These are phyloP conservation scores for Emiliania huxleyi DNA, from an alignment of 78 protist genomes.

Conservation along the genomic window DNA sequence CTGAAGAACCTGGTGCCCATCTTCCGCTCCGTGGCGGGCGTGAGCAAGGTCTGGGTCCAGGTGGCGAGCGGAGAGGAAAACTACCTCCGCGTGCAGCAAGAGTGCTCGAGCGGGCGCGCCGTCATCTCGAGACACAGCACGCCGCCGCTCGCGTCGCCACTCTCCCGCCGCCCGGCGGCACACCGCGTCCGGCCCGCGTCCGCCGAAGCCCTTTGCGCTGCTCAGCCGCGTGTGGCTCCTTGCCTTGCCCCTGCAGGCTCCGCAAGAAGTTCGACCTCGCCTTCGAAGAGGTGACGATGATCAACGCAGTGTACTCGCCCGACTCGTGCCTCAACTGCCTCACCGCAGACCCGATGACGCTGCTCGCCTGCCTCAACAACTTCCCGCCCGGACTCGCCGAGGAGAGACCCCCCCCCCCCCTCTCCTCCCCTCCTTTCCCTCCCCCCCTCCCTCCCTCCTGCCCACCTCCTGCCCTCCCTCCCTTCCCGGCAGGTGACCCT, in stretches of 20 bases:
- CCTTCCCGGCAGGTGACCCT: no score
- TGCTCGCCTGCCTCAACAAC: neutral
- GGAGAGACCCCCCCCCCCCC: neutral
- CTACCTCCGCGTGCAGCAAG: neutral
- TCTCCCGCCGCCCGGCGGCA: no score
- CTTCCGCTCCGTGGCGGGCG: neutral
- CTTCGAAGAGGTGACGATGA: neutral
- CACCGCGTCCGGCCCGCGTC: no score
- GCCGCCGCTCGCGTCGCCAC: no score
- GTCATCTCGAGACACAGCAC: no score
- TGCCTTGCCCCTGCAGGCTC: no score
- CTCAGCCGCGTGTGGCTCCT: no score
- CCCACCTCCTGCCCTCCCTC: no score
- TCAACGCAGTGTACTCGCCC: neutral
- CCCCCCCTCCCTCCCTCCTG: no score
- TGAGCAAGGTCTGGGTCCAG: neutral
- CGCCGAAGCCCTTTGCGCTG: no score
- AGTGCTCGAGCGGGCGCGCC: neutral
- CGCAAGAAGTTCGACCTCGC: conserved; percentile 14
- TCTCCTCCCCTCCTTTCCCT: no score
- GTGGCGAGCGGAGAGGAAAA: neutral
- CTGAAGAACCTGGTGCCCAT: neutral
- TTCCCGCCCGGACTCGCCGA: neutral
- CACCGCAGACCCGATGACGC: neutral
- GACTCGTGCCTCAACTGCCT: neutral